Evolutionary conservation across 2,329 filamentous ascomycete species (phyloP).

Genomic region (Aschersonia sp.): DNA sequence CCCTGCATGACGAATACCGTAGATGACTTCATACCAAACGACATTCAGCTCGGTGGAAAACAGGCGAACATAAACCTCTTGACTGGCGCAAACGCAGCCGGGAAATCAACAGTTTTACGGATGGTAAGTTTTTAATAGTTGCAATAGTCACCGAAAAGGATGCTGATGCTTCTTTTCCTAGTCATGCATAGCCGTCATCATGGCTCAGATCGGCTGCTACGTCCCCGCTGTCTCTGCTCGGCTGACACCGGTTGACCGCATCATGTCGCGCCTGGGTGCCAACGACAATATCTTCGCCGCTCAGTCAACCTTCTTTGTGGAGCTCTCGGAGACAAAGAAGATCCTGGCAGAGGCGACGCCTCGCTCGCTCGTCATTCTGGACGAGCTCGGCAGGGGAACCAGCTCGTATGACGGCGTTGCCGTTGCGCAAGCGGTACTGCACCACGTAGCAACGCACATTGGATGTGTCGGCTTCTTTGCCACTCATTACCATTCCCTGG

Average conservation of each 20-base stretch:
- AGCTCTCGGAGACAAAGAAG: conserved; percentile 94
- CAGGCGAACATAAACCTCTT: conserved; percentile 75
- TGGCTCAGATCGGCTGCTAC: conserved; percentile 92
- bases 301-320: conserved; percentile 96
- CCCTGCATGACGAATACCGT: conserved; percentile 86
- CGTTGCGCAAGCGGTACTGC: conserved; percentile 91
- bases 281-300: conserved; percentile 99
- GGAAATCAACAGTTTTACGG: conserved; percentile 88
- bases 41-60: conserved; percentile 72
- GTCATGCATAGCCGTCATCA: conserved; percentile 92
- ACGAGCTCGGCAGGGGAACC: conserved; percentile 89
- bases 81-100: conserved; percentile 91
- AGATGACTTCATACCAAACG: conserved; percentile 91
- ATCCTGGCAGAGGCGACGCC: conserved; percentile 89
- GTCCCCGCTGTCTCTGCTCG: conserved; percentile 71
- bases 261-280: conserved; percentile 95
- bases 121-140: conserved; percentile 47
- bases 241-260: conserved; percentile 84
- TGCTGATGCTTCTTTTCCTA: conserved; percentile 14
- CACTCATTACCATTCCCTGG: conserved; percentile 91
- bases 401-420: conserved; percentile 93
- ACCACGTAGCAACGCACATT: conserved; percentile 85
- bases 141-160: neutral
- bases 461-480: conserved; percentile 94
- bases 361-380: conserved; percentile 86